phyloP scores from a whole-genome alignment of 192 early-diverging fungal species.

The Mortierella claussenii region DNA sequence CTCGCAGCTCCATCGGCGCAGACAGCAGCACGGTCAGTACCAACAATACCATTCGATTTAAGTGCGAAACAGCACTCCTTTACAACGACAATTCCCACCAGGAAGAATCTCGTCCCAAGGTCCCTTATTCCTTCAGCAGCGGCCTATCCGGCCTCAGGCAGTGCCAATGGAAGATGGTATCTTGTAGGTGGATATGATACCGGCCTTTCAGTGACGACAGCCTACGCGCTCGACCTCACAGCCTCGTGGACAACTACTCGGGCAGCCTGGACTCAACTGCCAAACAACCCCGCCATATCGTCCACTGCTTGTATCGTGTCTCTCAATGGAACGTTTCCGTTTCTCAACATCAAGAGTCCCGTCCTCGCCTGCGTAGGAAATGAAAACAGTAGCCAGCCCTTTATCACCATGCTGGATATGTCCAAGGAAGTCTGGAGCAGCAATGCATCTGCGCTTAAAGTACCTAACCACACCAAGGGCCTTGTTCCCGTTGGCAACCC shows the following conservation, averaged over 20 bases:
- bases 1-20: too few species aligned
- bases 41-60: too few species aligned
- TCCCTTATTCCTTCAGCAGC: neutral
- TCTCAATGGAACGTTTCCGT: neutral
- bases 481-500: slow-evolving; percentile 12
- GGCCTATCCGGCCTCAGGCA: neutral
- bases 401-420: slow-evolving; percentile 17
- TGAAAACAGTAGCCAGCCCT: slow-evolving; percentile 3
- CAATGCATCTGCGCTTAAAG: slow-evolving; percentile 1
- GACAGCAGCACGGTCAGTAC: too few species aligned
- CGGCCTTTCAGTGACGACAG: neutral
- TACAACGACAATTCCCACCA: neutral
- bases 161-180: neutral
- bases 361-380: slow-evolving; percentile 15
- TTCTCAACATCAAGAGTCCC: neutral
- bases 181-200: neutral
- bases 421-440: slow-evolving; percentile 1
- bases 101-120: neutral
- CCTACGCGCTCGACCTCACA: neutral
- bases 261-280: neutral
- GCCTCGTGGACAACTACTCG: neutral
- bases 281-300: neutral
- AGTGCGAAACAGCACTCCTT: too few species aligned
- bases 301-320: slow-evolving; percentile 5
- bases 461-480: slow-evolving; percentile 2